phyloP scores from a whole-genome alignment of 2,329 filamentous ascomycete genomes.

The Colletotrichum abscissum region DNA sequence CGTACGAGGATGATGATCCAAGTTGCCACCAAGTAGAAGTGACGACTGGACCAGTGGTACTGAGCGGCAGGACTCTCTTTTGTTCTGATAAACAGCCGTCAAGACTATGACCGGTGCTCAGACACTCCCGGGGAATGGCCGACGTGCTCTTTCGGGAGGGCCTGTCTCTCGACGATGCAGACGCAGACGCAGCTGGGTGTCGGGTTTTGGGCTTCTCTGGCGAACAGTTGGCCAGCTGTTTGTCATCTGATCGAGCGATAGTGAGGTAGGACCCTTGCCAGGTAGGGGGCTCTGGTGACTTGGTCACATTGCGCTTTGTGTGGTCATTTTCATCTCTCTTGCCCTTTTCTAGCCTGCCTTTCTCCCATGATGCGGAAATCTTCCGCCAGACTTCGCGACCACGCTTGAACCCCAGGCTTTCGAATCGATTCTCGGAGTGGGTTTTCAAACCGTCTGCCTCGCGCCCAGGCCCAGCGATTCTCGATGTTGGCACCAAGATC shows the following conservation, averaged over 20 bases:
- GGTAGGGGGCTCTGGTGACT: neutral
- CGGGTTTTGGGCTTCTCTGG: neutral
- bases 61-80: neutral
- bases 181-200: too few relatives aligned
- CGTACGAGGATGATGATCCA: neutral
- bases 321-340: neutral
- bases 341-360: neutral
- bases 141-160: neutral
- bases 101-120: neutral
- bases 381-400: conserved; percentile 13
- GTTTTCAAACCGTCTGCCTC: neutral
- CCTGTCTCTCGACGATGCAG: neutral
- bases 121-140: neutral
- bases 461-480: neutral
- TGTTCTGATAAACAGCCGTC: neutral
- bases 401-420: conserved; percentile 14
- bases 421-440: neutral
- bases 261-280: neutral
- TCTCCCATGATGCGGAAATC: conserved; percentile 13
- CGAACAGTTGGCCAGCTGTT: neutral
- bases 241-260: neutral
- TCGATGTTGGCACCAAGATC: neutral
- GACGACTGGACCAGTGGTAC: neutral
- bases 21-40: neutral
- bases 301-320: neutral